Percentiles rank a stretch among this genome's conserved stretches.
Conservation (phyloP, 768 basidiomycete genomes). For the Tulasnella sp. region DNA sequence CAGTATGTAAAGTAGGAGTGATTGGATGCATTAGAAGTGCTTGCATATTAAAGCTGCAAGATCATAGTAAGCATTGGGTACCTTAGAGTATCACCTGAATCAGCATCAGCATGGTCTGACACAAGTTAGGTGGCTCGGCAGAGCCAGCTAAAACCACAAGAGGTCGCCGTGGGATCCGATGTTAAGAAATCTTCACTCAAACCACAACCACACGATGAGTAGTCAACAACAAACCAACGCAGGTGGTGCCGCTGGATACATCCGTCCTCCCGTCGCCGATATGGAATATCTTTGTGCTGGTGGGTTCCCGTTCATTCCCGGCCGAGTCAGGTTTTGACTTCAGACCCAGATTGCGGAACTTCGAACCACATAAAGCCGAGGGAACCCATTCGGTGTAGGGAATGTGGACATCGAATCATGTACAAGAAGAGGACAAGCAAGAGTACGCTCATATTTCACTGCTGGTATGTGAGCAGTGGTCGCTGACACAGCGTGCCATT, state of each 20-base stretch:
- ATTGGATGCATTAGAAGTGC: no score
- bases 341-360: constrained; percentile 70
- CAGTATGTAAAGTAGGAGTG: no score
- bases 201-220: constrained; percentile 10
- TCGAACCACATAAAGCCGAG: constrained; percentile 84
- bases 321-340: constrained; percentile 4
- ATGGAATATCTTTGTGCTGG: constrained; percentile 88
- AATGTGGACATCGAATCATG: constrained; percentile 98
- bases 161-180: no score
- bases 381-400: constrained; percentile 90
- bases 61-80: no score
- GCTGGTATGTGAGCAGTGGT: not conserved
- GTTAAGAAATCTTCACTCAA: no score
- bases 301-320: constrained; percentile 26
- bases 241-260: constrained; percentile 22
- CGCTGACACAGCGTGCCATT: constrained; percentile 11
- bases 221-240: constrained; percentile 18
- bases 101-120: no score
- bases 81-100: no score
- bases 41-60: no score
- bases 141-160: no score
- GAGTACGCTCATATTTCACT: constrained; percentile 46
- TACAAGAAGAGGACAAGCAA: constrained; percentile 93
- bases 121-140: no score
- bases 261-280: constrained; percentile 35